Conservation (phyloP, 441 rosid species). For the Corymbia citriodora region DNA sequence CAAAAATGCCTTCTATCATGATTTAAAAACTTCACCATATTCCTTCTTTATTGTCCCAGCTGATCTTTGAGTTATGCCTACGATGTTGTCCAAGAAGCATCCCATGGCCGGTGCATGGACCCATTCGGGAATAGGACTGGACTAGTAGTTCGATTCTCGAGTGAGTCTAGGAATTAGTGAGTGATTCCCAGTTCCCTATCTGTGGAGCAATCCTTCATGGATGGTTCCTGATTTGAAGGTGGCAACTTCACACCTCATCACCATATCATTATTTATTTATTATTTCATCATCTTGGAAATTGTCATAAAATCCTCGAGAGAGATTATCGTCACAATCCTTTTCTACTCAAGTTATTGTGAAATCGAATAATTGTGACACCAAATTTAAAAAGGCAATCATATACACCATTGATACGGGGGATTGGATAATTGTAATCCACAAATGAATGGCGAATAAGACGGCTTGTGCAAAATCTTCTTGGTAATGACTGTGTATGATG, state of each 20-base stretch:
- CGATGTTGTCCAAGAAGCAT: background rate
- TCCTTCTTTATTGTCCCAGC: background rate
- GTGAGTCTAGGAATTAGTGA: no score
- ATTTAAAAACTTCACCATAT: background rate
- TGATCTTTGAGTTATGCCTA: background rate
- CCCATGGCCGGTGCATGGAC: accelerated
- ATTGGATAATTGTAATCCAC: accelerated
- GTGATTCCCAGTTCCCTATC: no score
- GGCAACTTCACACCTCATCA: accelerated
- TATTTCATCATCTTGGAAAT: no score
- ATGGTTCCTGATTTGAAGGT: accelerated
- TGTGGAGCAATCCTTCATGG: accelerated
- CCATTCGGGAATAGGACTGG: accelerated
- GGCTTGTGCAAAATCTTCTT: accelerated
- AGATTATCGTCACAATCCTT: no score
- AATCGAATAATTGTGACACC: no score
- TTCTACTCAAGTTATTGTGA: no score
- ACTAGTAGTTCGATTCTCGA: accelerated
- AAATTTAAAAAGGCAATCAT: no score
- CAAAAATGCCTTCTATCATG: background rate
- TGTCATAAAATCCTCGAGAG: no score
- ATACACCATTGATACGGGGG: no score
- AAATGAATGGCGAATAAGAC: no score
- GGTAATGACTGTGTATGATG: no score
- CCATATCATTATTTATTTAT: no score